Base-by-base conservation (phyloP, 2,329 filamentous ascomycete species). In the Neonectria coccinea region DNA sequence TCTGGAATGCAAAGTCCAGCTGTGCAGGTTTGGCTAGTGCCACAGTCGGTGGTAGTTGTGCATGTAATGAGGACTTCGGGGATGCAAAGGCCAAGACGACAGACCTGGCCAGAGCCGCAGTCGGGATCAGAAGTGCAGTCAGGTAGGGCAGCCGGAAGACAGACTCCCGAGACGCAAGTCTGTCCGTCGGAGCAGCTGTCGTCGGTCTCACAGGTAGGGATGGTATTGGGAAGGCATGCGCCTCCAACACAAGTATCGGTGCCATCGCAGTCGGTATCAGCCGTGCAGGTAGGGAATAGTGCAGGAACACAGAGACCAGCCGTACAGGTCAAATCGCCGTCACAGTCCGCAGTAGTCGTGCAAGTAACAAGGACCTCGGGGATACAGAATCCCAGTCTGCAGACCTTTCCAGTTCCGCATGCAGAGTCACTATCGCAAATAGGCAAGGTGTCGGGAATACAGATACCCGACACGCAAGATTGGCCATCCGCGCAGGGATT, bases 1-100 rank as follows among this genome's bases (percentile, higher is more conserved):
- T 62, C 51, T 31, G 64, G 55, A 3, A 61, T 31, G 14, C 62
- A 65, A 1, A 65, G 9, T 5, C 62, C 62, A n/a, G 57, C 56
- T 3, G 52, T 48, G 41, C 62, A 65, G 8, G 25, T 57, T 25
- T 65, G 42, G 3, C 53, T 48, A 3, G 18, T 31, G 5, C 16
- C 47, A 7, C 57, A 61, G 16, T 48, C 29, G 1, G 31, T 3
- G 2, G 41, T 11, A 20, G 10, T 56, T 6, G 44, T 27, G 25
- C 56, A 65, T 7, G 45, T n/a, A 5, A 44, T 42, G 2, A 56
- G 4, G 14, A 45, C 10, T 5, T 60, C 31, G 3, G 62, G 56
- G 11, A 65, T 47, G 18, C 62, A 65, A 10, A 44, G 36, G 2
- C 57, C 57, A 9, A 61, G 31, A 9, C 53, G 53, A 11, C 62